Conservation (phyloP, 2,329 filamentous ascomycete species). For the Anthostomella pinea region DNA sequence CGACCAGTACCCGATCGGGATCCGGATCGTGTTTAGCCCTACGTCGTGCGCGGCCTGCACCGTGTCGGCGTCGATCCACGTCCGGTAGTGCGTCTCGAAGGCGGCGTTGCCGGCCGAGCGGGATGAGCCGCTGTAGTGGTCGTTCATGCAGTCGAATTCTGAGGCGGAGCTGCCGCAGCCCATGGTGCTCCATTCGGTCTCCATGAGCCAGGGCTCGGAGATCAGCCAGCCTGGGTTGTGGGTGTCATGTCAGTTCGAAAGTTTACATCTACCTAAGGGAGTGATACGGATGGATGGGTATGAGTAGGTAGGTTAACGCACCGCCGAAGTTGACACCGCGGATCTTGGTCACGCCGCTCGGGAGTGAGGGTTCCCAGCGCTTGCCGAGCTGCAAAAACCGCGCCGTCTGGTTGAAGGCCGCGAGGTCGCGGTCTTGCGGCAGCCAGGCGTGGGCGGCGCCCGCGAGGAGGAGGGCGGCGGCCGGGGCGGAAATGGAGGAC, state of each 20-base stretch:
- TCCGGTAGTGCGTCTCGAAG: slow-evolving; percentile 21
- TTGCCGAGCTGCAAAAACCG: slow-evolving; percentile 33
- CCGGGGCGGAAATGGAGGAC: slow-evolving; percentile 22
- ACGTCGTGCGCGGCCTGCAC: slow-evolving; percentile 24
- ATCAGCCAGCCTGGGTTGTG: slow-evolving; percentile 23
- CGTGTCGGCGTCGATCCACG: slow-evolving; percentile 18
- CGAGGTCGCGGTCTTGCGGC: slow-evolving; percentile 30
- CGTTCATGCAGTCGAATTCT: slow-evolving; percentile 23
- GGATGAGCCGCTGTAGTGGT: slow-evolving; percentile 19
- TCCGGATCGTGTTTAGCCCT: slow-evolving; percentile 23
- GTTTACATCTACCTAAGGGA: too few relatives aligned
- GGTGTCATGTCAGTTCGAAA: slow-evolving; percentile 3
- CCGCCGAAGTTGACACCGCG: slow-evolving; percentile 25
- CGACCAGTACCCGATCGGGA: slow-evolving; percentile 25
- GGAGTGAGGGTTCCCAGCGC: slow-evolving; percentile 28
- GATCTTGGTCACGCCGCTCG: slow-evolving; percentile 20
- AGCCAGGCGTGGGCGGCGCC: slow-evolving; percentile 27
- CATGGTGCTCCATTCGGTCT: slow-evolving; percentile 21
- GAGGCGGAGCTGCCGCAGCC: slow-evolving; percentile 17
- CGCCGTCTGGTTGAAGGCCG: slow-evolving; percentile 32
- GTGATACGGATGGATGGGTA: too few relatives aligned
- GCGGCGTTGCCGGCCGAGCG: slow-evolving; percentile 18
- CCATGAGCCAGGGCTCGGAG: slow-evolving; percentile 20
- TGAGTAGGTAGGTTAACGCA: too few relatives aligned
- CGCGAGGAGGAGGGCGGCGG: slow-evolving; percentile 25